Conservation (phyloP, 1,139 yeast genomes). For the Pichia terricola region DNA sequence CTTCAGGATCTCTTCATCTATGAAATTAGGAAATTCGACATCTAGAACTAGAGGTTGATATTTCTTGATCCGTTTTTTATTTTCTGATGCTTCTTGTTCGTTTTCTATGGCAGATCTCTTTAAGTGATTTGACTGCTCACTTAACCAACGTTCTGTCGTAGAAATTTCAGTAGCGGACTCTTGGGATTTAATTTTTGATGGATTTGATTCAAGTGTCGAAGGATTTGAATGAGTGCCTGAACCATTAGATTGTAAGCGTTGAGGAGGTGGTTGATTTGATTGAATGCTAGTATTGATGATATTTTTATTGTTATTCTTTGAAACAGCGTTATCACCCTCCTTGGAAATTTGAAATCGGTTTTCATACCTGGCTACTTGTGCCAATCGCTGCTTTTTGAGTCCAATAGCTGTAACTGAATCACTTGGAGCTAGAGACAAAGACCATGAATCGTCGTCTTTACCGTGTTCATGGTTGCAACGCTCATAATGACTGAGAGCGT, state of each 20-base stretch:
- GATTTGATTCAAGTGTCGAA: not conserved
- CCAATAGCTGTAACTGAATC: slow-evolving; percentile 14
- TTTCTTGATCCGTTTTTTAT: slow-evolving; percentile 1
- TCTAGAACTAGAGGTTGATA: slow-evolving; percentile 3
- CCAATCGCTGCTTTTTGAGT: slow-evolving; percentile 2
- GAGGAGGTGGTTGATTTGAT: not conserved
- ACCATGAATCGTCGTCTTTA: slow-evolving; percentile 8
- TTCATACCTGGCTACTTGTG: no score
- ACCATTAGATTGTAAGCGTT: not conserved
- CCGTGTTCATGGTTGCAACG: not conserved
- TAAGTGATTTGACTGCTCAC: slow-evolving; percentile 11
- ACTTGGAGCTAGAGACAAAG: slow-evolving; percentile 11
- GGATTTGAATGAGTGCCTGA: not conserved
- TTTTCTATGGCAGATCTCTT: slow-evolving; percentile 4
- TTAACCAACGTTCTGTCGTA: slow-evolving; percentile 20
- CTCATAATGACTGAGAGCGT: not conserved
- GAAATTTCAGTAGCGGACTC: slow-evolving; percentile 5
- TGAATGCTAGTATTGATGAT: not conserved
- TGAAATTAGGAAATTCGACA: slow-evolving; percentile 5
- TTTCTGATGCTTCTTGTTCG: not conserved
- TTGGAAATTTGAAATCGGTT: no score
- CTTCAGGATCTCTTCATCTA: slow-evolving; percentile 23
- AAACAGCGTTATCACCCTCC: not conserved
- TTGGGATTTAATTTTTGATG: not conserved
- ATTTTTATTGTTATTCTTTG: not conserved